These are phyloP conservation scores for Metschnikowia vanudenii DNA, from an alignment of 805 yeast species.

Conservation along the genomic window DNA sequence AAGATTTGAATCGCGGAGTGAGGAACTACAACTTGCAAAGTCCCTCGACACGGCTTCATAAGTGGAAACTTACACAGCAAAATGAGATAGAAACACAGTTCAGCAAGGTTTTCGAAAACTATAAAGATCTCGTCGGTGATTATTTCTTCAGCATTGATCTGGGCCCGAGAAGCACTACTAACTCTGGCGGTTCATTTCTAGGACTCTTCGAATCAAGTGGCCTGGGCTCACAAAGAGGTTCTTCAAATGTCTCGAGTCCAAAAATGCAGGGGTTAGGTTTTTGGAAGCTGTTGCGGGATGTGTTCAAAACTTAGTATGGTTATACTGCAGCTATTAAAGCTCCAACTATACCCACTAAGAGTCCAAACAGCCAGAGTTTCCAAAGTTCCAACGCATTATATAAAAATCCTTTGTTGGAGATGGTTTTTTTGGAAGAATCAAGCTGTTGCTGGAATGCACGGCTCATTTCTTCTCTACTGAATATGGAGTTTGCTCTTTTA, in stretches of 20 bases:
- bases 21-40: constrained; percentile 39
- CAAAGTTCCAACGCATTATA: constrained; percentile 11
- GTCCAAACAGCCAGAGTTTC: constrained; percentile 13
- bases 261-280: background rate
- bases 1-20: constrained; percentile 20
- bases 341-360: background rate
- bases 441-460: constrained; percentile 24
- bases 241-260: background rate
- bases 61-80: constrained; percentile 32
- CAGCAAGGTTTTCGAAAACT: constrained; percentile 15
- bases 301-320: background rate
- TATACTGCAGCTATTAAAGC: background rate
- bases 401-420: constrained; percentile 11
- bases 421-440: constrained; percentile 5
- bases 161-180: background rate
- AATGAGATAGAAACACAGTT: constrained; percentile 27
- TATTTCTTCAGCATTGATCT: background rate
- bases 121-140: constrained; percentile 2
- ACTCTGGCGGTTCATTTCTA: background rate
- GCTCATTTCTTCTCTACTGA: constrained; percentile 49
- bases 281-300: constrained; percentile 16
- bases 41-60: constrained; percentile 39
- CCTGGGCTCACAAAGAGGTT: background rate
- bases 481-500: constrained; percentile 35
- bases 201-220: background rate